Conservation (phyloP, 345 rosid species). For the Gossypium ekmanianum region DNA sequence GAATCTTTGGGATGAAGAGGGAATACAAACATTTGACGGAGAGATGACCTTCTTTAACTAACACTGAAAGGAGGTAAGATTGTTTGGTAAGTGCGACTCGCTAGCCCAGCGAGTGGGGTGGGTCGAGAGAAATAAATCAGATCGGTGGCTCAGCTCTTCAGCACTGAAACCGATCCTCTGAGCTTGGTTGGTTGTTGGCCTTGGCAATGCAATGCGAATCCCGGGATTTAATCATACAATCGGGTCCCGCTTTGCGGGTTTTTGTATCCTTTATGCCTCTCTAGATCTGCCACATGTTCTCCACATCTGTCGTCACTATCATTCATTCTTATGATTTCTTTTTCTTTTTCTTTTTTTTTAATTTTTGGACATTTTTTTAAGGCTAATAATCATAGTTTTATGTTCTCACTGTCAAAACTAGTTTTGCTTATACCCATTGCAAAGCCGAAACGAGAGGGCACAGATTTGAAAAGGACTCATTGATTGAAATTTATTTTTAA, state of each 20-base stretch:
- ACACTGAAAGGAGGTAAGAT: not conserved
- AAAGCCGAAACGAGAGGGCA: not conserved
- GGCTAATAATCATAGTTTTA: too few relatives aligned
- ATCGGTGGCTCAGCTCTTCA: constrained; percentile 23
- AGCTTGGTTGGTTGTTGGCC: not conserved
- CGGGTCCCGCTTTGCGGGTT: not conserved
- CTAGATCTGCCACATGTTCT: constrained; percentile 24
- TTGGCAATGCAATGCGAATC: not conserved
- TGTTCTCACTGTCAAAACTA: too few relatives aligned
- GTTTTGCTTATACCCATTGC: not conserved
- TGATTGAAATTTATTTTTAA: not conserved
- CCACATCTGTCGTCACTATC: not conserved
- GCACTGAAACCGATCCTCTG: not conserved
- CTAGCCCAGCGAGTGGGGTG: not conserved
- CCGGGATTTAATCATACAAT: constrained; percentile 2
- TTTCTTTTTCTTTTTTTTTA: not conserved
- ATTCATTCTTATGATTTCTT: too few relatives aligned
- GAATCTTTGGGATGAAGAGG: constrained; percentile 16
- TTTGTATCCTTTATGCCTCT: constrained; percentile 17
- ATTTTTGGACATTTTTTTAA: not conserved
- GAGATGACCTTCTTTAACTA: not conserved
- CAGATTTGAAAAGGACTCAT: not conserved
- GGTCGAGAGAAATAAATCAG: constrained; percentile 15
- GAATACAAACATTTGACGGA: constrained; percentile 13
- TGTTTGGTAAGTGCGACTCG: not conserved